These are phyloP conservation scores for Neofusicoccum kwambonambiense DNA, from an alignment of 2,329 filamentous ascomycete genomes.

Conservation along the genomic window DNA sequence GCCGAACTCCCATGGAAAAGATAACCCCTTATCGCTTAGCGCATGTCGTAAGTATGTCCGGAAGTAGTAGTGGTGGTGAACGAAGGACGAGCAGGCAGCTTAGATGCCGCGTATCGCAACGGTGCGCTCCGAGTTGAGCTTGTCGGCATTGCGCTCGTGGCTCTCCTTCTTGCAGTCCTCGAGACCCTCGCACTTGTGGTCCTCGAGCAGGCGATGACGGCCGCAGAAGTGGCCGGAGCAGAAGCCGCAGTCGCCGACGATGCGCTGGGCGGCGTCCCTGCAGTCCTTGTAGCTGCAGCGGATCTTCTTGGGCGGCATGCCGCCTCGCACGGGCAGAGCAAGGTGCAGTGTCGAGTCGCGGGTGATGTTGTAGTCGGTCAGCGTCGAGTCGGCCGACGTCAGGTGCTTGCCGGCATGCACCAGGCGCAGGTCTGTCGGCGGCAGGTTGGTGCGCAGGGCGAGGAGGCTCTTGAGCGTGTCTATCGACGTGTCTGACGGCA, in stretches of 20 bases:
- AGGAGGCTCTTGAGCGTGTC: constrained; percentile 57
- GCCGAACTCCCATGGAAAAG: constrained; percentile 6
- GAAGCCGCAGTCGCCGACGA: constrained; percentile 95
- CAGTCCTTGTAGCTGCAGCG: constrained; percentile 89
- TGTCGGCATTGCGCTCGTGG: constrained; percentile 88
- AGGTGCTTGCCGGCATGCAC: constrained; percentile 60
- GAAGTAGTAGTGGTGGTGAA: not conserved
- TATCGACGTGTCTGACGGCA: constrained; percentile 55
- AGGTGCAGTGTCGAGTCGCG: constrained; percentile 54
- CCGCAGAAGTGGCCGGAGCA: constrained; percentile 93
- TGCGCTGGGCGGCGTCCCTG: constrained; percentile 82
- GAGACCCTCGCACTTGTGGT: constrained; percentile 87
- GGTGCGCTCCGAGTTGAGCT: constrained; percentile 88
- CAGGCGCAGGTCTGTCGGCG: constrained; percentile 52
- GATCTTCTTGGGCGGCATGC: constrained; percentile 68
- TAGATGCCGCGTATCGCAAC: constrained; percentile 89
- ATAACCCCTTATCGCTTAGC: constrained; percentile 9
- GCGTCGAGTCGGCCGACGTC: constrained; percentile 38
- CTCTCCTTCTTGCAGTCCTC: constrained; percentile 98
- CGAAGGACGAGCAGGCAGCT: constrained; percentile 1
- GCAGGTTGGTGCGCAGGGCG: constrained; percentile 57
- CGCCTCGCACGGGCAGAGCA: constrained; percentile 56
- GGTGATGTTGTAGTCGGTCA: constrained; percentile 49
- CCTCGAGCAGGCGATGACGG: constrained; percentile 89
- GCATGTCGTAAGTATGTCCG: constrained; percentile 12